These are phyloP conservation scores for Hibiscus tridactylites DNA, from an alignment of 345 rosid genomes.

Conservation along the genomic window DNA sequence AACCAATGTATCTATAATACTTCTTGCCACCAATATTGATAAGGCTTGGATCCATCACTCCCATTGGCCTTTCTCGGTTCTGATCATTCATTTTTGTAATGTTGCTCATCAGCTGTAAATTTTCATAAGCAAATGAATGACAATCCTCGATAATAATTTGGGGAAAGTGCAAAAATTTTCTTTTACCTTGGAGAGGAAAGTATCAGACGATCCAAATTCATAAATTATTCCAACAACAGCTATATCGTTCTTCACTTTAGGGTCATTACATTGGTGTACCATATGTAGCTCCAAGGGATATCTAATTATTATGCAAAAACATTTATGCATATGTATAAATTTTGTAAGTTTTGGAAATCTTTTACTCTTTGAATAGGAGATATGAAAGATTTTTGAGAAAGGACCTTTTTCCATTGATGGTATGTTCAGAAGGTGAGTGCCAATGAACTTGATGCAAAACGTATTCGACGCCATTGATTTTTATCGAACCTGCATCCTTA, in stretches of 20 bases:
- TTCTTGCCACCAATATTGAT: conserved; percentile 46
- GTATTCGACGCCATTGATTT: too few species aligned
- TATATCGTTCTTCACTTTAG: background rate
- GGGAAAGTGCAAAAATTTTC: too few species aligned
- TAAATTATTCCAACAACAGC: background rate
- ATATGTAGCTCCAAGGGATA: background rate
- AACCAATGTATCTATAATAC: conserved; percentile 69
- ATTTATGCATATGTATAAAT: too few species aligned
- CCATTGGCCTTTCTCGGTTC: conserved; percentile 10
- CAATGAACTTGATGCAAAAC: too few species aligned
- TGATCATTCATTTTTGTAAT: background rate
- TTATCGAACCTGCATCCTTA: too few species aligned
- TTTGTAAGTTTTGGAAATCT: too few species aligned
- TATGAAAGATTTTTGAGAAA: too few species aligned
- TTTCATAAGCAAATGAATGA: too few species aligned
- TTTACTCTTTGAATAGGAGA: too few species aligned
- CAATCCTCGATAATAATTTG: too few species aligned
- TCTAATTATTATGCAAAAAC: background rate
- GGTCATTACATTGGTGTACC: background rate
- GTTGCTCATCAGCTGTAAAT: background rate
- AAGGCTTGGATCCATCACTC: conserved; percentile 40
- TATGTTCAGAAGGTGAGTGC: too few species aligned
- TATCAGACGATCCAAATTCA: background rate
- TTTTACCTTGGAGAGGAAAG: background rate
- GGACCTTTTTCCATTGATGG: too few species aligned